These are phyloP conservation scores for Neocallimastix lanati DNA, from an alignment of 192 early-diverging fungal species.

Conservation along the genomic window DNA sequence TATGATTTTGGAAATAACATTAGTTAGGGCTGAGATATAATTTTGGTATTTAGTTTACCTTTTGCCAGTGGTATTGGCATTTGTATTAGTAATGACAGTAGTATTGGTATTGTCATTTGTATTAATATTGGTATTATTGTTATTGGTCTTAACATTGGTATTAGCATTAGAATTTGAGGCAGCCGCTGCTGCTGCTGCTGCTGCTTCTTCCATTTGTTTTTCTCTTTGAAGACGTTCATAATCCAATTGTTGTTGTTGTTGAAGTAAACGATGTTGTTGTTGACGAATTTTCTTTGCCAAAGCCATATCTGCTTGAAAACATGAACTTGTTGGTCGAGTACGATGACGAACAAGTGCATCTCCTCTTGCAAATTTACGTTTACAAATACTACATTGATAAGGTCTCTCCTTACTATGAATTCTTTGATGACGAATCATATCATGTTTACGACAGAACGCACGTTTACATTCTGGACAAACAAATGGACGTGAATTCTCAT, in stretches of 20 bases:
- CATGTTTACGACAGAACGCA: slow-evolving; percentile 2
- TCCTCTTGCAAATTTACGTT: background rate
- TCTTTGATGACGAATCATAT: slow-evolving; percentile 1
- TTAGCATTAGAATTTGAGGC: too few species aligned
- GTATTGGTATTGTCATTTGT: too few species aligned
- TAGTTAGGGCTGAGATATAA: too few species aligned
- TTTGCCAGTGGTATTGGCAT: too few species aligned
- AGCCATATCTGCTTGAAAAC: background rate
- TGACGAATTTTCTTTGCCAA: background rate
- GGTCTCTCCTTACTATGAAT: slow-evolving; percentile 3
- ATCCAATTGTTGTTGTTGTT: background rate
- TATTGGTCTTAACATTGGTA: background rate
- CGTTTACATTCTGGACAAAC: slow-evolving; percentile 1
- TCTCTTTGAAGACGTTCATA: background rate
- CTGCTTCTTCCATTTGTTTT: background rate
- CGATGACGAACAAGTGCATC: background rate
- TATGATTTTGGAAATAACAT: too few species aligned
- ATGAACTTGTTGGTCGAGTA: background rate
- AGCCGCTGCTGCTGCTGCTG: too few species aligned
- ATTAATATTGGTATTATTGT: too few species aligned
- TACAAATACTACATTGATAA: slow-evolving; percentile 1
- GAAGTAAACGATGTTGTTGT: background rate
- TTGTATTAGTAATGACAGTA: too few species aligned
- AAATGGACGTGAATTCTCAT: slow-evolving; percentile 2
- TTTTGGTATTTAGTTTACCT: too few species aligned